Evolutionary conservation across 2,329 filamentous ascomycete species (phyloP), one percentile per base, ranked within the genome.

Genomic region (Colletotrichum musae): DNA sequence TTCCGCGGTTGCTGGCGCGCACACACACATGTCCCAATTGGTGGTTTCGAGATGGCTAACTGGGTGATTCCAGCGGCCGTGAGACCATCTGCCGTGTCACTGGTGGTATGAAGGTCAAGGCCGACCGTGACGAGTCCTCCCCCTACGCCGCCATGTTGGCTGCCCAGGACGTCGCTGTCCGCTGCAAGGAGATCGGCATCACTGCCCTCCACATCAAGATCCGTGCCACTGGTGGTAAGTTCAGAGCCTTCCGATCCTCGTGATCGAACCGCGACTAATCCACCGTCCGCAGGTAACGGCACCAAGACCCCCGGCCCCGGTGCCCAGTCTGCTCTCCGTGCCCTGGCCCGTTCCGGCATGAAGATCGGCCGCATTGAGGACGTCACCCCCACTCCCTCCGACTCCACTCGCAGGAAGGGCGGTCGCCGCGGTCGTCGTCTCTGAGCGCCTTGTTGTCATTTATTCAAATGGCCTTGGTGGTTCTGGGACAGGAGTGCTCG

Each of bases 381-480:
- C 85, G 96, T 99, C 75, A 99, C 97, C 80, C 96, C 96, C 80
- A 99, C 96, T 72, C 96, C 97, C 80, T 99, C 96, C 86, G 96
- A 99, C 88, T 97, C 94, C 85, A 99, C 96, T 82, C 94, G 96
- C 88, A 95, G 95, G 89, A 99, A 99, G 94, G 96, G 96, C 89
- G 96, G 96, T 98, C 95, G 96, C 88, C 95, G 96, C 93, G 96
- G 96, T 98, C 96, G 96, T 89, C 95, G 96, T 97, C 93, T 99
- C 87, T 99, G 89, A 93, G 86, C 84, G 80, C 82, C 74, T 83
- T 78, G 73, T 72, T 70, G 68, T 47, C 70, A 73, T 70, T 60
- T 74, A 36, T 36, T 6, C 9, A 64, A 65, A 36, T 60, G 67
- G 54, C 56, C 66, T 61, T 66, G 70, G 53, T 65, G 52, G 62